Evolutionary conservation across 2,329 filamentous ascomycete species (phyloP).

Genomic region (Aspergillus arachidicola): DNA sequence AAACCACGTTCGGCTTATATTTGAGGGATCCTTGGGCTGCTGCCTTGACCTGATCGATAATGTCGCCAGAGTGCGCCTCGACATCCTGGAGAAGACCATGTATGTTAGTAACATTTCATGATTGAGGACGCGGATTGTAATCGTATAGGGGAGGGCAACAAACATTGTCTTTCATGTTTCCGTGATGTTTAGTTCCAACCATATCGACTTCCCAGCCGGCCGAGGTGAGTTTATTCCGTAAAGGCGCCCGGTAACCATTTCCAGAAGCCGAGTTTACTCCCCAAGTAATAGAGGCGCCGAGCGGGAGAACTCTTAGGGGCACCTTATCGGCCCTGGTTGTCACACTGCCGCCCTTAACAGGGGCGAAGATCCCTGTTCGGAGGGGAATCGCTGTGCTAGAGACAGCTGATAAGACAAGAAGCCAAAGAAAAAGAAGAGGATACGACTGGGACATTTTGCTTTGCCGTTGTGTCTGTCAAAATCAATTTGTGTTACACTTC

Average conservation of each 20-base stretch:
- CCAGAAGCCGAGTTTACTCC: constrained; percentile 35
- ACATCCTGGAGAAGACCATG: constrained; percentile 18
- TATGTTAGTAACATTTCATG: neutral
- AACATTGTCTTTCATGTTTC: constrained; percentile 31
- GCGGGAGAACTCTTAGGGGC: constrained; percentile 20
- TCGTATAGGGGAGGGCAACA: neutral
- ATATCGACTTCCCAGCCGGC: constrained; percentile 32
- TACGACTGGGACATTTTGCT: neutral
- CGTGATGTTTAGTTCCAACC: constrained; percentile 27
- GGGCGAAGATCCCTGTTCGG: neutral
- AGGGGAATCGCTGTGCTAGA: neutral
- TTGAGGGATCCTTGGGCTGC: constrained; percentile 12
- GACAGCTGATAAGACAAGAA: neutral
- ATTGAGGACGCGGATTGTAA: neutral
- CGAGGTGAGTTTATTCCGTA: constrained; percentile 38
- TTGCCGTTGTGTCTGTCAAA: neutral
- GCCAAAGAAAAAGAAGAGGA: neutral
- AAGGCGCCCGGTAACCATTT: constrained; percentile 44
- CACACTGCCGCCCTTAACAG: neutral
- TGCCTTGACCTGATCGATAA: constrained; percentile 23
- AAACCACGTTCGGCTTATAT: constrained; percentile 30
- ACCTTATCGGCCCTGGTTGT: neutral
- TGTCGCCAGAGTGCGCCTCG: constrained; percentile 28
- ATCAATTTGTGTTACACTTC: neutral
- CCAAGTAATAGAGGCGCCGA: constrained; percentile 43